Evolutionary conservation across 257 asterid genomes (phyloP), one percentile per base, ranked within the genome.

Genomic region (Paulownia fortunei): DNA sequence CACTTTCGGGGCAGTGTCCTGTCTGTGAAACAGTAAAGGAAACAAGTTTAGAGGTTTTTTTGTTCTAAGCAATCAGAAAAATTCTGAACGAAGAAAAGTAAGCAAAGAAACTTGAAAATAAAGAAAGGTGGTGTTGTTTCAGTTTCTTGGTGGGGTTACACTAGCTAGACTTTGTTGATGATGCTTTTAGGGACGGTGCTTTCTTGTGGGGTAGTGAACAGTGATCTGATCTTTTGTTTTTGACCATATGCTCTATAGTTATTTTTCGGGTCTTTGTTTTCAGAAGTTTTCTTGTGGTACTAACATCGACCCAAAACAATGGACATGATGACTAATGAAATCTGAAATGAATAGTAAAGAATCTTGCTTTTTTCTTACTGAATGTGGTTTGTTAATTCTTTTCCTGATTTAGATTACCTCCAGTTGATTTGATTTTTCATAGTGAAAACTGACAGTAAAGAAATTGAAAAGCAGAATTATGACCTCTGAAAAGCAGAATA

Each of bases 1-100:
- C 91, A 13, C 76, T 87, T 72, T 79, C 86, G 83, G 84, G 78
- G 11, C 82, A 73, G 37, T 90, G 97, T 75, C 96, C 93, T 42
- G 81, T 87, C 76, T 92, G 96, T 52, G 75, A 69, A 37, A 41
- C 92, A 51, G 68, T 74, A 16, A 92, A 92, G 78, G 82, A 65
- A 9, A 79, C 74, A 12, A 79, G 78, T 74, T 61, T 88, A 18
- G 88, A 89, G 59, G 89, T 86, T 34, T 41, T 79, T 32, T 73
- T 84, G 76, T 82, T 13, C 46, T 85, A 78, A 78, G 56, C 39
- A 49, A 39, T 37, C 19, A 47, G 19, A 9, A 39, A 37, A 21
- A 4, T 66, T 51, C 52, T 73, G 46, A 51, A 30, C 55, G 41
- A 76, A 26, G 16, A 73, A 52, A 52, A 37, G 36, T n/a, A n/a